Base-by-base conservation (phyloP, 2,329 filamentous ascomycete species). In the Neocucurbitaria cava region DNA sequence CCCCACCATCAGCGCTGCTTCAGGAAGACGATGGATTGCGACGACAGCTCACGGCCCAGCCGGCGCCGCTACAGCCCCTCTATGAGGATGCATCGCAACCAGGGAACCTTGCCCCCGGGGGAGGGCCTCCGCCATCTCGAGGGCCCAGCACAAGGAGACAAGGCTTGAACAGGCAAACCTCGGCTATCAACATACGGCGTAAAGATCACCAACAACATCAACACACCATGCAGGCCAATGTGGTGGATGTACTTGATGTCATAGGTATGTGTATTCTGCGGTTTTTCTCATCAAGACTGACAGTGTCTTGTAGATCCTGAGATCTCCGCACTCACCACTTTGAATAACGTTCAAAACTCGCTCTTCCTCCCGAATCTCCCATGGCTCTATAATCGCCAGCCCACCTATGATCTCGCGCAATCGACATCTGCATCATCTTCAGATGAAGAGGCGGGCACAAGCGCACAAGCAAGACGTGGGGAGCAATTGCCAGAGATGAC, bases 311-410 rank as follows among this genome's bases (percentile, higher is more conserved):
- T 58, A 92, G 91, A 96, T 64, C 91, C 91, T 39, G 90, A 95
- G 77, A 87, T 96, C 2, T 87, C 90, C 23, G 90, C 91, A 0
- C 79, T 96, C 5, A 91, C 90, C 0, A 94, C 91, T 5, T 83
- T 96, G 9, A 96, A 91, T 45, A 96, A 96, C 68, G 88, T 96
- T n/a, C 91, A 96, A 69, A 96, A 96, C 72, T 95, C 91, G 0
- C 84, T 96, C 2, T 96, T 96, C 74, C 79, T 96, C 1, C 92
- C 92, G 0, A 88, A 92, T 61, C 79, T 96, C 24, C 91, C 91
- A 28, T 80, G 82, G 54, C 86, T 87, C 60, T 69, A 95, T 52
- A 94, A 95, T 65, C 85, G 92, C 46, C 83, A 88, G 56, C 90
- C 91, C 1, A 92, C 90, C 0, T 96, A 94, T 71, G 85, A 87